Conservation (phyloP, 805 yeast species). For the Candida boleticola region DNA sequence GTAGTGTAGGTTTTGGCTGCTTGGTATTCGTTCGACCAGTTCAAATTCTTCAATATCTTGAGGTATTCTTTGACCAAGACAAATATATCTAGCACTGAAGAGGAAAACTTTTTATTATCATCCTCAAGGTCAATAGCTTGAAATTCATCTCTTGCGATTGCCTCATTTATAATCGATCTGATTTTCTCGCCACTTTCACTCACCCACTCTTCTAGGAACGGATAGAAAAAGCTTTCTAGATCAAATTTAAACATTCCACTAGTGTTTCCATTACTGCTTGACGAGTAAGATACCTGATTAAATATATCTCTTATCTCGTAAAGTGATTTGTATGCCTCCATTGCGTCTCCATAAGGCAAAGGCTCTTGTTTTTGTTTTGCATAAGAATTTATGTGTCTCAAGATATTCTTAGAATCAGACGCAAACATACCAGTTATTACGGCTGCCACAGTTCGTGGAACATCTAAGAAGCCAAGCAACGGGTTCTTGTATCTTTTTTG, state of each 20-base stretch:
- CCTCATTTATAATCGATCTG: slow-evolving; percentile 46
- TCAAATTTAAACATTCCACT: slow-evolving; percentile 43
- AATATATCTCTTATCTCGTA: slow-evolving; percentile 52
- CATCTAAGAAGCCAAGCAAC: slow-evolving; percentile 54
- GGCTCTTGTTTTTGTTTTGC: slow-evolving; percentile 27
- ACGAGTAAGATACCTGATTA: slow-evolving; percentile 42
- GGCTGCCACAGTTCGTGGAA: slow-evolving; percentile 49
- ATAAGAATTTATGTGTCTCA: slow-evolving; percentile 48
- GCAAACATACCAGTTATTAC: slow-evolving; percentile 53
- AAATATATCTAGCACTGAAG: slow-evolving; percentile 68
- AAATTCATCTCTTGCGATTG: slow-evolving; percentile 59
- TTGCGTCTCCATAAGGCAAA: slow-evolving; percentile 53
- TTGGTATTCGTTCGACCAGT: slow-evolving; percentile 68
- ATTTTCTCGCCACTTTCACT: slow-evolving; percentile 47
- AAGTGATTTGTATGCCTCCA: slow-evolving; percentile 54
- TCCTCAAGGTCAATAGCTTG: slow-evolving; percentile 46
- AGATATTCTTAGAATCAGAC: slow-evolving; percentile 50
- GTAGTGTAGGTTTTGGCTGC: slow-evolving; percentile 59
- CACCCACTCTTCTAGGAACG: slow-evolving; percentile 37
- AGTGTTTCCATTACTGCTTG: background rate
- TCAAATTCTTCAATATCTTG: slow-evolving; percentile 52
- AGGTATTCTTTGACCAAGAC: slow-evolving; percentile 58
- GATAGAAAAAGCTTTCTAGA: slow-evolving; percentile 54
- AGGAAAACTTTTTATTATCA: slow-evolving; percentile 45
- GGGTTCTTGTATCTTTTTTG: slow-evolving; percentile 63